A percentile compares a stretch with the other conserved stretches of the same genome.
Conservation (phyloP, 179 eudicot species). For the Sideroxylon spinosum region DNA sequence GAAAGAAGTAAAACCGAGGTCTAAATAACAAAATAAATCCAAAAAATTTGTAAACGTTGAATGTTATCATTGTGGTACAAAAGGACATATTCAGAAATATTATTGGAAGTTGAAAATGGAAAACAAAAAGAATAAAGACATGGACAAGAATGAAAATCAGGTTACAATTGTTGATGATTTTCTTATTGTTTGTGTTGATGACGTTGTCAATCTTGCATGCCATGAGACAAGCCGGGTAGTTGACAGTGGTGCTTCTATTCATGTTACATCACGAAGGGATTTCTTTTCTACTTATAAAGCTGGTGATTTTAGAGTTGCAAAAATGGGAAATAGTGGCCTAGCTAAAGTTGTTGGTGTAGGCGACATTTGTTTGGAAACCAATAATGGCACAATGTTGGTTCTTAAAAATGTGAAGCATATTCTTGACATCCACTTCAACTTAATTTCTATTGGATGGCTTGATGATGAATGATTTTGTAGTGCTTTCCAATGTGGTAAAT, state of each 20-base stretch:
- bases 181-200: neutral
- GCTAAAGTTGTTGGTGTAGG: neutral
- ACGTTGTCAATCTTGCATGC: neutral
- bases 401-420: no score
- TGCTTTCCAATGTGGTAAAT: no score
- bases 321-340: neutral
- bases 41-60: neutral
- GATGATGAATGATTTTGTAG: no score
- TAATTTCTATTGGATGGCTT: no score
- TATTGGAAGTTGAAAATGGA: no score
- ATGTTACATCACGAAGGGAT: no score
- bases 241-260: neutral
- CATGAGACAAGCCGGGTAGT: constrained; percentile 5
- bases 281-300: neutral
- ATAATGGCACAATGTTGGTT: neutral
- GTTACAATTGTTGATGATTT: no score
- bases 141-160: no score
- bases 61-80: neutral
- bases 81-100: neutral
- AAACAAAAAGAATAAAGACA: no score
- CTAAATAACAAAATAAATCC: neutral
- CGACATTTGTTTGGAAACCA: neutral
- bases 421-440: no score
- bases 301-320: constrained; percentile 1
- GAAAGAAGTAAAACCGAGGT: neutral